Conservation (phyloP, 2,329 filamentous ascomycete species). For the Aspergillus latus region DNA sequence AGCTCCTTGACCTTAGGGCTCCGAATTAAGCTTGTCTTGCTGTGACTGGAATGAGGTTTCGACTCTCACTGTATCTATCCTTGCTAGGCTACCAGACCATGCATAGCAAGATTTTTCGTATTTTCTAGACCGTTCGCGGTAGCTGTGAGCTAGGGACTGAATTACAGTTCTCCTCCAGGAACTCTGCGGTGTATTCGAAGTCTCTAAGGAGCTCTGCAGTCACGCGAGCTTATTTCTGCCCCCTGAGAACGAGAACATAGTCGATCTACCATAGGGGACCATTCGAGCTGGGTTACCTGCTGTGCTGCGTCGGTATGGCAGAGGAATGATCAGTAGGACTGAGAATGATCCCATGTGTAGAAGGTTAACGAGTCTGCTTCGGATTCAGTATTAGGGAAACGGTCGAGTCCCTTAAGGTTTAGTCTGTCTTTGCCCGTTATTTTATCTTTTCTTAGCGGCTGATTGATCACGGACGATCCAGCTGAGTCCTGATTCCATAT, state of each 20-base stretch:
- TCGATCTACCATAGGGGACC: background rate
- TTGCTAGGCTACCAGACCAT: background rate
- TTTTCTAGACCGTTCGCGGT: background rate
- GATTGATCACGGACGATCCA: too few relatives aligned
- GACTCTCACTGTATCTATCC: background rate
- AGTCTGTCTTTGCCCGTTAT: too few relatives aligned
- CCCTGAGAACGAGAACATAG: background rate
- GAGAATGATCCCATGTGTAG: too few relatives aligned
- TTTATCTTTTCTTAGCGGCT: too few relatives aligned
- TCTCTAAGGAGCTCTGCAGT: slow-evolving; percentile 1
- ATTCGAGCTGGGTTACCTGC: background rate
- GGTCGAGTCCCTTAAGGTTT: too few relatives aligned
- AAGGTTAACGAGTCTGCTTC: too few relatives aligned
- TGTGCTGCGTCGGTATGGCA: background rate
- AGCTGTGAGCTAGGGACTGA: slow-evolving; percentile 3
- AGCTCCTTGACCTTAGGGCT: too few relatives aligned
- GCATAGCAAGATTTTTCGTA: background rate
- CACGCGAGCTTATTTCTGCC: slow-evolving; percentile 1
- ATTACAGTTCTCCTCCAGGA: background rate
- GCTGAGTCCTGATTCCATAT: too few relatives aligned
- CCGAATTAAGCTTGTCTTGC: background rate
- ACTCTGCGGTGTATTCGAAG: background rate
- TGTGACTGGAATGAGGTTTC: background rate
- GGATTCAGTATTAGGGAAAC: too few relatives aligned
- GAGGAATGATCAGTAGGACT: slow-evolving; percentile 4